Percentiles rank a stretch among this genome's conserved stretches.
These are phyloP conservation scores for Fagopyrum tataricum DNA, from an alignment of 148 eudicot genomes.

Conservation along the genomic window DNA sequence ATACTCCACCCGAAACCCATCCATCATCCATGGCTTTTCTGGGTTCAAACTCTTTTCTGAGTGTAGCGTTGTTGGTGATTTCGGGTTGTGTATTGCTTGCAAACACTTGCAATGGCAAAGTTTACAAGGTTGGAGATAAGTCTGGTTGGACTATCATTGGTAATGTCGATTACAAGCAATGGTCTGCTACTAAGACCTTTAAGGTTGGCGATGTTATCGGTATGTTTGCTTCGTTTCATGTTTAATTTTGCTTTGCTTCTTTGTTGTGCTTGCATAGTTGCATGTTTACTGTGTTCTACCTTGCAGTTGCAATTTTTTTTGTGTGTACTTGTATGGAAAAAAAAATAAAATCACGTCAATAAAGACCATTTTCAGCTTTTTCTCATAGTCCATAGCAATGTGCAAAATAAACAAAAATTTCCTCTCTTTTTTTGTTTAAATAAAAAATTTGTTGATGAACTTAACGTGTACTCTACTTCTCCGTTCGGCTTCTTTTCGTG, in stretches of 20 bases:
- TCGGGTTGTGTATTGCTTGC: not conserved
- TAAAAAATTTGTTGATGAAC: too few relatives aligned
- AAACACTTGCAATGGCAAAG: conserved; percentile 11
- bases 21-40: conserved; percentile 2
- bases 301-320: not conserved
- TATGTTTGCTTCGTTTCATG: conserved; percentile 15
- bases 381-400: too few relatives aligned
- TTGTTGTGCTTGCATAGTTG: not conserved
- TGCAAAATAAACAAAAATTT: too few relatives aligned
- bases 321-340: not conserved
- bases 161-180: conserved; percentile 60
- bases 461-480: too few relatives aligned
- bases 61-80: not conserved
- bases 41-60: conserved; percentile 2
- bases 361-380: too few relatives aligned
- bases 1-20: not conserved
- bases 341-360: too few relatives aligned
- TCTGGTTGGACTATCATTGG: conserved; percentile 93
- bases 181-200: conserved; percentile 75
- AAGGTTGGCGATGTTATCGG: conserved; percentile 62
- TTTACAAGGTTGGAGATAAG: conserved; percentile 72
- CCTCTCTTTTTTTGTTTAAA: too few relatives aligned
- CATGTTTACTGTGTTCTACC: not conserved
- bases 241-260: not conserved
- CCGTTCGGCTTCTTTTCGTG: too few relatives aligned